Conservation (phyloP, 2,329 filamentous ascomycete genomes). For the Ascochyta lentis region DNA sequence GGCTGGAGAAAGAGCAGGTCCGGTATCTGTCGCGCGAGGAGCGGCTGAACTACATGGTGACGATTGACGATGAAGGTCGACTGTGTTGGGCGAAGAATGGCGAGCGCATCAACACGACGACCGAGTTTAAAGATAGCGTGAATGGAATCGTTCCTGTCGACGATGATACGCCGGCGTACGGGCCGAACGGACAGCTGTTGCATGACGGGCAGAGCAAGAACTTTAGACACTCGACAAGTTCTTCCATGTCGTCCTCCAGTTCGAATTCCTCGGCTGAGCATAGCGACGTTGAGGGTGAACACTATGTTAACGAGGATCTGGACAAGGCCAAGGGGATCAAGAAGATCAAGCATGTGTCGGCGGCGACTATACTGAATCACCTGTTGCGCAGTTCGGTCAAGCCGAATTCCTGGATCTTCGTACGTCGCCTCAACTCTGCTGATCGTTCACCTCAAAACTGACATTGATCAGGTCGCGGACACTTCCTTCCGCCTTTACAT, state of each 20-base stretch:
- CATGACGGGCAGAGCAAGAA: conserved; percentile 33
- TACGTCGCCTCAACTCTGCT: conserved; percentile 33
- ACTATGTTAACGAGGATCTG: conserved; percentile 70
- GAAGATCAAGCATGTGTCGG: conserved; percentile 71
- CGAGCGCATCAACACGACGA: conserved; percentile 76
- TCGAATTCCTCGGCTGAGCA: conserved; percentile 51
- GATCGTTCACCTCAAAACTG: neutral
- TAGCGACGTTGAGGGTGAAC: conserved; percentile 67
- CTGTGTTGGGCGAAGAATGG: conserved; percentile 90
- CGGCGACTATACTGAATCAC: conserved; percentile 77
- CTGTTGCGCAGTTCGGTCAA: conserved; percentile 78
- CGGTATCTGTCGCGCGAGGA: conserved; percentile 86
- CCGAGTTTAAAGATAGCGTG: conserved; percentile 78
- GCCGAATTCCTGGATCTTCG: conserved; percentile 94
- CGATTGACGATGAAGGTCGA: conserved; percentile 74
- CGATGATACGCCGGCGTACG: conserved; percentile 52
- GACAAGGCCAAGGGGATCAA: conserved; percentile 66
- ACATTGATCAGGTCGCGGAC: conserved; percentile 65
- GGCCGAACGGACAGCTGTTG: conserved; percentile 34
- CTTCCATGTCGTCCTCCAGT: conserved; percentile 30
- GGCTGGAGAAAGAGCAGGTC: conserved; percentile 78
- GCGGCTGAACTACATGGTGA: conserved; percentile 79
- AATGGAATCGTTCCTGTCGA: conserved; percentile 62
- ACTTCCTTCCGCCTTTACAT: conserved; percentile 85
- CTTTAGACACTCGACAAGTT: conserved; percentile 25